Evolutionary conservation across 371 early-diverging fungal species (phyloP), one percentile per base, ranked within the genome.

Genomic region (Apophysomyces trapeziformis): DNA sequence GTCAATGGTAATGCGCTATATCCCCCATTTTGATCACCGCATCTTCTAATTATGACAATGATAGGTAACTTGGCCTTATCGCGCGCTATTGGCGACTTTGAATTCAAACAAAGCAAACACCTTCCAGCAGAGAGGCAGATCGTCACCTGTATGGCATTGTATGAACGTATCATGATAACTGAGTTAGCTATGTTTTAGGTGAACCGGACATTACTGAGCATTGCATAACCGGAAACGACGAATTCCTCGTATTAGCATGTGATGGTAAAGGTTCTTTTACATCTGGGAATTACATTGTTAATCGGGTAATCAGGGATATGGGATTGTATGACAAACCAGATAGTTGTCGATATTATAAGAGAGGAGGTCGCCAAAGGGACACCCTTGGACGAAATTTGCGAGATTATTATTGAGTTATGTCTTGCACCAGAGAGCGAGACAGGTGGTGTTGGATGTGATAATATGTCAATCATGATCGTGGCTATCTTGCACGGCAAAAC

Each of bases 71-170:
- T 97, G 56, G 98, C 98, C 13, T 84, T 99, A 54, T 96, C 96
- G 45, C 93, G 99, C 61, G 99, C 99, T 1, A 85, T 99, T 64
- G 99, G 99, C n/a, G 99, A 99, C 73, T 97, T 96, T 77, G 97
- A 97, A 77, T 97, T 95, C 81, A 99, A 99, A 83, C 88, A 92
- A 72, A 92, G 90, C 69, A 64, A 74, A 6, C 72, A 81, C 44
- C 73, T 95, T 39, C 77, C 92, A 14, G 78, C 96, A 43, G 94
- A 96, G 73, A 78, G 92, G 69, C 97, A 97, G 78, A 87, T 95
- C 16, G 97, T 98, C n/a, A 97, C 96, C 9, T 84, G 88, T 81
- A 79, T 26, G 69, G 14, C 35, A 38, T 35, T 16, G 41, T 43
- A 26, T n/a, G 39, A 59, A 26, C 32, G 32, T 59, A 37, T 50